phyloP scores from a whole-genome alignment of 495 filamentous ascomycete species.

The Choiromyces venosus region DNA sequence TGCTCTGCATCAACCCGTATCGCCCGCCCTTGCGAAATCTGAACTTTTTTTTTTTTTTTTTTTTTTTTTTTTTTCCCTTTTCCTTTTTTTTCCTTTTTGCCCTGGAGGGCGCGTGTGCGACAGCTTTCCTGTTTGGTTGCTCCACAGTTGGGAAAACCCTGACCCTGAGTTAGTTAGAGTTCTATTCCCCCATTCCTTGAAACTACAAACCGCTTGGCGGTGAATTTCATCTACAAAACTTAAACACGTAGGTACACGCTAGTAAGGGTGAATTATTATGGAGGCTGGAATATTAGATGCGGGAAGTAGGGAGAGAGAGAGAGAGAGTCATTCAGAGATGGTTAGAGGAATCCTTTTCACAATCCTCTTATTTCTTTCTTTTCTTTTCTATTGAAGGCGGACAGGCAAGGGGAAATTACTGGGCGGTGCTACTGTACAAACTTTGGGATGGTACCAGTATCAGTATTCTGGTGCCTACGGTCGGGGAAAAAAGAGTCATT shows the following conservation, averaged over 20 bases:
- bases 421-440: not conserved
- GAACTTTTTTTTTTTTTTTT: not conserved
- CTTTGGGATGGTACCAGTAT: too few species aligned
- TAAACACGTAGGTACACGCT: not conserved
- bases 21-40: slow-evolving; percentile 3
- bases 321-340: not conserved
- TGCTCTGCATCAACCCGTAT: slow-evolving; percentile 29
- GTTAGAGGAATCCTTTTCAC: not conserved
- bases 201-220: not conserved
- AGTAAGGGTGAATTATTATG: not conserved
- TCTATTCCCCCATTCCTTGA: not conserved
- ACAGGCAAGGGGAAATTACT: not conserved
- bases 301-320: not conserved
- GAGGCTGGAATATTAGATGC: not conserved
- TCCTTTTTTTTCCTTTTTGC: not conserved
- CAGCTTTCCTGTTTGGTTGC: not conserved
- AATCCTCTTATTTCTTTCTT: not conserved
- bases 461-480: slow-evolving; percentile 1
- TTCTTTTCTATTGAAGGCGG: not conserved
- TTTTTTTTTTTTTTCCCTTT: not conserved
- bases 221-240: not conserved
- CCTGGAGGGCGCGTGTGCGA: not conserved
- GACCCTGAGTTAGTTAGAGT: not conserved
- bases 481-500: slow-evolving; percentile 4
- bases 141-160: not conserved